Conservation (phyloP, 805 yeast genomes). For the Zygosaccharomyces siamensis region DNA sequence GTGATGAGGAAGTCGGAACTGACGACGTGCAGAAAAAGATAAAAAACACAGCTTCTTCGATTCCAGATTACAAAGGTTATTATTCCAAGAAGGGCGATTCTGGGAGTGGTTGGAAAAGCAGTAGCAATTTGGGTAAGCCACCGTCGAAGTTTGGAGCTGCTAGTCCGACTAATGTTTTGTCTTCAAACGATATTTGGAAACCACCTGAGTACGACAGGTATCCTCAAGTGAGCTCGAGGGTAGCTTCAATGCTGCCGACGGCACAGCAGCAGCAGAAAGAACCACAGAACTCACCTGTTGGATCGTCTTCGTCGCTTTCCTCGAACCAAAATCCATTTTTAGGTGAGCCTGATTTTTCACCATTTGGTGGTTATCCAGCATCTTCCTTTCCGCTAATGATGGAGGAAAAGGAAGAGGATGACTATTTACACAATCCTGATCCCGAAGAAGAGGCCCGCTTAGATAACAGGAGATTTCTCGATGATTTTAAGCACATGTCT, state of each 20-base stretch:
- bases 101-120: not conserved
- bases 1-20: conserved; percentile 10
- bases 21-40: not conserved
- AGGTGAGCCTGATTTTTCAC: conserved; percentile 65
- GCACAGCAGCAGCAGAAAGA: not conserved
- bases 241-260: conserved; percentile 40
- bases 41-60: not conserved
- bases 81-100: conserved; percentile 22
- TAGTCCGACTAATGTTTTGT: conserved; percentile 12
- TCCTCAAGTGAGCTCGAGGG: conserved; percentile 56
- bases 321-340: conserved; percentile 41
- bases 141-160: not conserved
- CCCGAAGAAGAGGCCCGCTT: conserved; percentile 86
- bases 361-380: conserved; percentile 97
- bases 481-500: conserved; percentile 65
- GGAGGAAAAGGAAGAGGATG: conserved; percentile 94
- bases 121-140: not conserved
- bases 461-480: conserved; percentile 60
- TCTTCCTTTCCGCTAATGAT: conserved; percentile 85
- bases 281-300: conserved; percentile 26
- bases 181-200: conserved; percentile 27
- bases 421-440: conserved; percentile 92
- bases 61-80: conserved; percentile 29
- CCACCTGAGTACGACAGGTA: conserved; percentile 65
- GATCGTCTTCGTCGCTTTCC: conserved; percentile 26